Evolutionary conservation across 805 yeast genomes (phyloP).

Genomic region (Vanderwaltozyma yarrowii): DNA sequence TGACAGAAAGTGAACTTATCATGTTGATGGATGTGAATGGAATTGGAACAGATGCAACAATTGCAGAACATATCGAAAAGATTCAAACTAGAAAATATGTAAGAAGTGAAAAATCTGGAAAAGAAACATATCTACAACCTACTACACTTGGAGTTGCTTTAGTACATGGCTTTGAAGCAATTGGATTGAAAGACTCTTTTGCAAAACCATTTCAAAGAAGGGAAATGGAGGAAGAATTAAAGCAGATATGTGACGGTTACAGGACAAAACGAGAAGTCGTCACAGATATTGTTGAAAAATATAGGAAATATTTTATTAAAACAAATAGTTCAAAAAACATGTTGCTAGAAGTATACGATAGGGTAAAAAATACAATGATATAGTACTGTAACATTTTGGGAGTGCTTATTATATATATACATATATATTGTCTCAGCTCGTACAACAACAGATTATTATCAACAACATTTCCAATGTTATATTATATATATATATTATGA

Average conservation of each 20-base stretch:
- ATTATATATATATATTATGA: too few species aligned
- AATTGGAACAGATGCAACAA: constrained; percentile 98
- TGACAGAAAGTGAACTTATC: constrained; percentile 89
- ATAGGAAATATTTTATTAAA: constrained; percentile 38
- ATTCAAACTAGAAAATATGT: constrained; percentile 61
- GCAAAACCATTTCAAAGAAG: constrained; percentile 85
- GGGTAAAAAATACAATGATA: constrained; percentile 8
- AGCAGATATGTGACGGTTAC: constrained; percentile 57
- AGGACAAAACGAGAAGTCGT: constrained; percentile 45
- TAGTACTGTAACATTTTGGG: too few species aligned
- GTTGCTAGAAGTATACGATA: constrained; percentile 23
- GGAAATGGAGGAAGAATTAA: constrained; percentile 58
- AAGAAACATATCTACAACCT: constrained; percentile 50
- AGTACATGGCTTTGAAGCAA: constrained; percentile 76
- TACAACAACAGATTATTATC: too few species aligned
- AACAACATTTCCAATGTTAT: too few species aligned
- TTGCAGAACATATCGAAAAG: constrained; percentile 93
- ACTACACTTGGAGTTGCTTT: constrained; percentile 76
- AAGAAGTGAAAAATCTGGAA: constrained; percentile 32
- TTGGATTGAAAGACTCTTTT: constrained; percentile 64
- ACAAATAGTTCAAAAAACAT: constrained; percentile 21
- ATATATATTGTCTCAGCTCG: too few species aligned
- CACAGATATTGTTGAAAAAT: constrained; percentile 42
- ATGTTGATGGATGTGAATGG: constrained; percentile 94
- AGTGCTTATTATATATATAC: too few species aligned